A percentile compares a stretch with the other conserved stretches of the same genome.
phyloP scores from a whole-genome alignment of 2,329 filamentous ascomycete species.

The Fusarium sterilihyphosum region DNA sequence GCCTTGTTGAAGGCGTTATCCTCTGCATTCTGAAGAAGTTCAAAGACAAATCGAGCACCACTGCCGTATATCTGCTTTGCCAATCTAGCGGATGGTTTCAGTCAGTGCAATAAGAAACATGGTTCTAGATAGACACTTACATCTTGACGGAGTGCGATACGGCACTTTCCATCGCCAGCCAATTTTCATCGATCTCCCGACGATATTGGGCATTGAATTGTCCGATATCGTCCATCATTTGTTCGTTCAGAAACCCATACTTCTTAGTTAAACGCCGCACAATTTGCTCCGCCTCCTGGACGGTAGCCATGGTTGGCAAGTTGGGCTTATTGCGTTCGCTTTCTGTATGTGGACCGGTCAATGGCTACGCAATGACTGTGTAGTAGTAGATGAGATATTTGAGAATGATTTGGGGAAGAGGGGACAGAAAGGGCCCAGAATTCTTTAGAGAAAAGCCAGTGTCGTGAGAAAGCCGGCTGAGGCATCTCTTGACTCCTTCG shows the following conservation, averaged over 20 bases:
- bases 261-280: background rate
- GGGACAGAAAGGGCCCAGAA: background rate
- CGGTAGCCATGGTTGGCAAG: background rate
- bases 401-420: background rate
- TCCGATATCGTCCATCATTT: background rate
- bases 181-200: background rate
- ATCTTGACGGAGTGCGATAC: background rate
- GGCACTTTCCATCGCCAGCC: background rate
- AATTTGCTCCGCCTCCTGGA: background rate
- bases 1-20: background rate
- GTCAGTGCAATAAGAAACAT: too few relatives aligned
- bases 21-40: background rate
- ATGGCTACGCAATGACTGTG: background rate
- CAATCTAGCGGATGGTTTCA: background rate
- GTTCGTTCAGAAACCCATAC: background rate
- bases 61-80: background rate
- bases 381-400: background rate
- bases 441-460: background rate
- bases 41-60: background rate
- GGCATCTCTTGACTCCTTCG: background rate
- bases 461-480: background rate
- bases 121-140: too few relatives aligned
- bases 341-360: too few relatives aligned
- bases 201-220: background rate
- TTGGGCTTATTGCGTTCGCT: background rate